Percentiles rank a stretch among this genome's conserved stretches.
phyloP scores from a whole-genome alignment of 768 basidiomycete species.

The Mrakia blollopis region DNA sequence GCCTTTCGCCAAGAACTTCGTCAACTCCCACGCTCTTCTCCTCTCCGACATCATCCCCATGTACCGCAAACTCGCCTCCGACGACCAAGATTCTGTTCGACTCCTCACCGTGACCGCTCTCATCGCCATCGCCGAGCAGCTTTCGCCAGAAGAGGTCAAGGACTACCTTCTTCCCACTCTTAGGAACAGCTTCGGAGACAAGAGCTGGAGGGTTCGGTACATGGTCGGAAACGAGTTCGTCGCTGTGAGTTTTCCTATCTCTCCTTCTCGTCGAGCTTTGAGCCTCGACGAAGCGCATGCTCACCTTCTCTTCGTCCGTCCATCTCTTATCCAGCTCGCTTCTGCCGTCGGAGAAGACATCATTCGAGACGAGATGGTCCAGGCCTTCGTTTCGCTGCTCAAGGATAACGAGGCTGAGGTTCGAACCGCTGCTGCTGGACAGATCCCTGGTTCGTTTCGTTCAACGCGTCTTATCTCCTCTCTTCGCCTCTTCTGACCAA shows the following conservation, averaged over 20 bases:
- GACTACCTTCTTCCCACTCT: conserved; percentile 83
- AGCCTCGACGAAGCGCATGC: not conserved
- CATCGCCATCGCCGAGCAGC: conserved; percentile 80
- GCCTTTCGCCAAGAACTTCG: conserved; percentile 73
- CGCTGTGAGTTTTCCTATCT: conserved; percentile 54
- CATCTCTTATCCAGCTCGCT: conserved; percentile 64
- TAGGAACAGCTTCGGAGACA: conserved; percentile 80
- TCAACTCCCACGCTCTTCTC: conserved; percentile 63
- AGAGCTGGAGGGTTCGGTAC: conserved; percentile 97
- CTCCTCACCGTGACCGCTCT: conserved; percentile 91
- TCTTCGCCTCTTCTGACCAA: not conserved
- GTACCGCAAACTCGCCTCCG: conserved; percentile 86
- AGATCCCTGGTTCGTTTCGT: conserved; percentile 79
- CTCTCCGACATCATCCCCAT: conserved; percentile 81
- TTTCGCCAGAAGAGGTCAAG: conserved; percentile 83
- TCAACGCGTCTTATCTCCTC: no score
- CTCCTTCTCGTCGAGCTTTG: not conserved
- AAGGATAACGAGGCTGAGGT: conserved; percentile 99
- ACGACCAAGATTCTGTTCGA: conserved; percentile 97
- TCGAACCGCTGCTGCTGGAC: conserved; percentile 88
- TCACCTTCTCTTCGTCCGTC: no score
- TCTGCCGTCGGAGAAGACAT: conserved; percentile 83
- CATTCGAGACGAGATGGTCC: conserved; percentile 87
- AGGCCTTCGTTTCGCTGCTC: conserved; percentile 84
- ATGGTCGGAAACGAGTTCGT: conserved; percentile 99